Conservation (phyloP, 2,329 filamentous ascomycete species). For the Sporothrix protearum region DNA sequence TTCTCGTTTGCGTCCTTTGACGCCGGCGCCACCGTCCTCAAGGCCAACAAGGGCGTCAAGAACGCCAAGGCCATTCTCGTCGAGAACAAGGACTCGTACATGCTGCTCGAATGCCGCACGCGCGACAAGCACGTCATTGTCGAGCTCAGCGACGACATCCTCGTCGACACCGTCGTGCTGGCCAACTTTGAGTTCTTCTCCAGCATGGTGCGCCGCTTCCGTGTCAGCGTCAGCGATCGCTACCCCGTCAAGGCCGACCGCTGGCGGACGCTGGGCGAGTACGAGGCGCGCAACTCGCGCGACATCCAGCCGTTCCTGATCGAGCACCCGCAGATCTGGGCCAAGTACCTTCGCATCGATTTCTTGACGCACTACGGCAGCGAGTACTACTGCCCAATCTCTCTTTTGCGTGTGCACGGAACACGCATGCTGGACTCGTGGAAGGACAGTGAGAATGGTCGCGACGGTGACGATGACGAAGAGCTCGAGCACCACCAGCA, state of each 20-base stretch:
- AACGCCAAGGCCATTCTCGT: slow-evolving; percentile 84
- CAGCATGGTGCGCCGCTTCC: slow-evolving; percentile 88
- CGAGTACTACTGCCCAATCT: slow-evolving; percentile 94
- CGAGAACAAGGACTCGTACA: slow-evolving; percentile 98
- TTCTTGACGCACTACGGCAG: slow-evolving; percentile 92
- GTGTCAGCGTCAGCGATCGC: slow-evolving; percentile 87
- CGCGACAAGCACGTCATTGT: slow-evolving; percentile 92
- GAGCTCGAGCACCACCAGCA: slow-evolving; percentile 37
- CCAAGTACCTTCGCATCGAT: slow-evolving; percentile 86
- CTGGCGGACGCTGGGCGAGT: slow-evolving; percentile 84
- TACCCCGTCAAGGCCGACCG: slow-evolving; percentile 90
- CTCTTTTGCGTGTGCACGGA: slow-evolving; percentile 84
- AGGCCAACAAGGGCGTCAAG: slow-evolving; percentile 81
- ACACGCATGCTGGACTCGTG: slow-evolving; percentile 95
- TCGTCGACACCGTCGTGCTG: slow-evolving; percentile 93
- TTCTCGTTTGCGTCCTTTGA: slow-evolving; percentile 98
- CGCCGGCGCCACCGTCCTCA: slow-evolving; percentile 87
- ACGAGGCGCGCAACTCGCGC: slow-evolving; percentile 86
- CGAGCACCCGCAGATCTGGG: slow-evolving; percentile 94
- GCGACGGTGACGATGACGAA: slow-evolving; percentile 59
- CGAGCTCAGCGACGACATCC: slow-evolving; percentile 79
- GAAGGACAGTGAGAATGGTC: slow-evolving; percentile 71
- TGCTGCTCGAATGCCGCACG: slow-evolving; percentile 85
- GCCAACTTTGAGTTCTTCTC: slow-evolving; percentile 99
- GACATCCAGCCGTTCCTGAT: slow-evolving; percentile 93